A percentile compares a stretch with the other conserved stretches of the same genome.
These are phyloP conservation scores for Podospora pseudocomata DNA, from an alignment of 495 filamentous ascomycete species.

Conservation along the genomic window DNA sequence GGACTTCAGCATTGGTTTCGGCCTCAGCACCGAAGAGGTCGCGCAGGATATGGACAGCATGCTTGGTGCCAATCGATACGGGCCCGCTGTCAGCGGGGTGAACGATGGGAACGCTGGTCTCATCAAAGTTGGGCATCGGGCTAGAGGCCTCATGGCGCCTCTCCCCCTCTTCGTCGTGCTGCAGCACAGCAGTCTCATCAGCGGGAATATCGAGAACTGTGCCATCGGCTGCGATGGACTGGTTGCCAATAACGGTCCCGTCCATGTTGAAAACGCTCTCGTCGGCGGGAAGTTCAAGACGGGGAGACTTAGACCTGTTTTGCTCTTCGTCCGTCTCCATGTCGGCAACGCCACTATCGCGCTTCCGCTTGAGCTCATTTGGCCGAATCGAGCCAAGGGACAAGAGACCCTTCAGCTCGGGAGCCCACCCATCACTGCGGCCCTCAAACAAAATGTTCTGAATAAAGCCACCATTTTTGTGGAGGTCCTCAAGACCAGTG, in stretches of 20 bases:
- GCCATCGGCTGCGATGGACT: slow-evolving; percentile 46
- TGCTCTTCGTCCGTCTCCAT: slow-evolving; percentile 64
- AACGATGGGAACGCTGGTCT: slow-evolving; percentile 66
- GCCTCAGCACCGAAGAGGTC: slow-evolving; percentile 73
- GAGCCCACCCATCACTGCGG: slow-evolving; percentile 76
- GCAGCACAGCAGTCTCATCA: slow-evolving; percentile 46
- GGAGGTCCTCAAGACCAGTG: slow-evolving; percentile 82
- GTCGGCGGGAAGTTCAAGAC: slow-evolving; percentile 67
- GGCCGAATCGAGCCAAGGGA: slow-evolving; percentile 75
- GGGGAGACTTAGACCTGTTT: slow-evolving; percentile 57
- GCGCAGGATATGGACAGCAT: slow-evolving; percentile 90
- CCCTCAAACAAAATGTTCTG: slow-evolving; percentile 73
- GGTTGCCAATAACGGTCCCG: slow-evolving; percentile 50
- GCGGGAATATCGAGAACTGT: slow-evolving; percentile 63
- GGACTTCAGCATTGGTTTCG: slow-evolving; percentile 56
- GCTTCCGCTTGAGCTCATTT: slow-evolving; percentile 88
- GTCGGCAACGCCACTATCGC: slow-evolving; percentile 82
- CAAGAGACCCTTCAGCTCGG: slow-evolving; percentile 80
- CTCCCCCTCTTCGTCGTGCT: slow-evolving; percentile 55
- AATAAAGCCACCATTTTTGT: slow-evolving; percentile 84
- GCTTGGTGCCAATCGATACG: slow-evolving; percentile 84
- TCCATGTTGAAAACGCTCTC: slow-evolving; percentile 44
- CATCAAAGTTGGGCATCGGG: slow-evolving; percentile 61
- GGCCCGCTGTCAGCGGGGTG: slow-evolving; percentile 78
- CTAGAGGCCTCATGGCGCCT: slow-evolving; percentile 38